phyloP scores from a whole-genome alignment of 2,329 filamentous ascomycete genomes.

The Gnomoniopsis sp. region DNA sequence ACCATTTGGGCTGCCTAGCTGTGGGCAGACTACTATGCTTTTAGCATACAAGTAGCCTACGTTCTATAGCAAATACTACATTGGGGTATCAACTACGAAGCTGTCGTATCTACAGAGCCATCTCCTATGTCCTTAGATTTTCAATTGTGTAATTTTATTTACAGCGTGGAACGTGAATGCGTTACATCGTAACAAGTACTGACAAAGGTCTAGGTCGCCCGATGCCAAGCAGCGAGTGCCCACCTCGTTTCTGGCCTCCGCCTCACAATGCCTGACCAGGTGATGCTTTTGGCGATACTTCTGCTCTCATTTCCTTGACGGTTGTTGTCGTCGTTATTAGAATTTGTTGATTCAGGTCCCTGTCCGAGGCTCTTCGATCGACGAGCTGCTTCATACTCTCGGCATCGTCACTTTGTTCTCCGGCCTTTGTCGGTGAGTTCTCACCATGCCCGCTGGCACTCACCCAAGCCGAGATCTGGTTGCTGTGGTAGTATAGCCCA shows the following conservation, averaged over 20 bases:
- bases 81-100: too few species aligned
- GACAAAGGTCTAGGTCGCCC: background rate
- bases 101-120: too few species aligned
- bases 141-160: too few species aligned
- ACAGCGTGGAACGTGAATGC: background rate
- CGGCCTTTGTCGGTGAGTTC: background rate
- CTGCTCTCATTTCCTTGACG: background rate
- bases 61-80: too few species aligned
- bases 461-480: slow-evolving; percentile 15
- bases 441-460: slow-evolving; percentile 1
- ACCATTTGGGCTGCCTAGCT: too few species aligned
- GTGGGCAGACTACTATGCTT: too few species aligned
- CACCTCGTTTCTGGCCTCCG: background rate
- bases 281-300: background rate
- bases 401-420: background rate
- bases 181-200: background rate
- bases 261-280: background rate
- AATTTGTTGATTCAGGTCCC: background rate
- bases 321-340: background rate
- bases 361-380: background rate
- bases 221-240: background rate
- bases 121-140: too few species aligned
- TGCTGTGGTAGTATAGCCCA: slow-evolving; percentile 6
- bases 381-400: background rate
- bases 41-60: too few species aligned